phyloP scores from a whole-genome alignment of 345 rosid species.

The Ricinus communis region DNA sequence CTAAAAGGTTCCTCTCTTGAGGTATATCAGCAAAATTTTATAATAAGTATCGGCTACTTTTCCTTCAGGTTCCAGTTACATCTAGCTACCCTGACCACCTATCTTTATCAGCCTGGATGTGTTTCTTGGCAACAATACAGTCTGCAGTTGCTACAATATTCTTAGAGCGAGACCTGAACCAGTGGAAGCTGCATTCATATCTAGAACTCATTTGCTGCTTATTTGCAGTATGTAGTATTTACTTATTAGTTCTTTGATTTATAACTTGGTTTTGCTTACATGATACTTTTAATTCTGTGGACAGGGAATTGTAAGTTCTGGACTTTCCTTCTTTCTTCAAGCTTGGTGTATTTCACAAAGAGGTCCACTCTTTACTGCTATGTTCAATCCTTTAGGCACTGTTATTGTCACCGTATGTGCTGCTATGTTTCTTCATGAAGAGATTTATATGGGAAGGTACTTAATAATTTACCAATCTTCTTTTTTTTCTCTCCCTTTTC shows the following conservation, averaged over 20 bases:
- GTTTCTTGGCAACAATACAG: slow-evolving; percentile 60
- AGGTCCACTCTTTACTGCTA: slow-evolving; percentile 22
- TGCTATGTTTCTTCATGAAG: slow-evolving; percentile 27
- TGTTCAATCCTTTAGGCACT: slow-evolving; percentile 29
- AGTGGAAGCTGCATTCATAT: slow-evolving; percentile 54
- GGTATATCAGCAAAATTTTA: neutral
- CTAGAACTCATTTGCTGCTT: slow-evolving; percentile 45
- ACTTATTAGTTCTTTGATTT: too few species aligned
- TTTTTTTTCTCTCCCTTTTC: neutral
- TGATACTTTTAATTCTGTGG: too few species aligned
- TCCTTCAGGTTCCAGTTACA: slow-evolving; percentile 53
- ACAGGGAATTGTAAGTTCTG: slow-evolving; percentile 57
- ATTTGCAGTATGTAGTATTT: slow-evolving; percentile 45
- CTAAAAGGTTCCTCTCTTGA: too few species aligned
- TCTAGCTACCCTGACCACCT: slow-evolving; percentile 54
- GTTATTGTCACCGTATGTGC: slow-evolving; percentile 31
- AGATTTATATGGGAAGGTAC: slow-evolving; percentile 24
- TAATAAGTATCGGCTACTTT: neutral
- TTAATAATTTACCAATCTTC: neutral
- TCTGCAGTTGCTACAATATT: slow-evolving; percentile 46
- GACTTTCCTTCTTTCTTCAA: slow-evolving; percentile 49
- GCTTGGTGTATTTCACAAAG: slow-evolving; percentile 30
- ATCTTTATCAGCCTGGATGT: slow-evolving; percentile 75
- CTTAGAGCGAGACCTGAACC: slow-evolving; percentile 43
- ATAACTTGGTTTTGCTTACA: too few species aligned